phyloP scores from a whole-genome alignment of 805 yeast species.

The Wickerhamomyces hampshirensis region DNA sequence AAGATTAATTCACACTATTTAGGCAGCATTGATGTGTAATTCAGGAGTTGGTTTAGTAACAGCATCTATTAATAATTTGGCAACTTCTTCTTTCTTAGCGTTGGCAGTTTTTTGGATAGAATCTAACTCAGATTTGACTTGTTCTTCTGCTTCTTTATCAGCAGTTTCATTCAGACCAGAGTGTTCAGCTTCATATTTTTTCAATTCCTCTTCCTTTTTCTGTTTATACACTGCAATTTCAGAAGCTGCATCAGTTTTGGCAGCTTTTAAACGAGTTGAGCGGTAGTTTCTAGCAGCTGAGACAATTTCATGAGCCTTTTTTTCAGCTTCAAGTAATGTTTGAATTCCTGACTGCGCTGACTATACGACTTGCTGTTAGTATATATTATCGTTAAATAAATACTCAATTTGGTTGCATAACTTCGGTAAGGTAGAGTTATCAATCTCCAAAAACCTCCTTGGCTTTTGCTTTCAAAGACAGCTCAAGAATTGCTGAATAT shows the following conservation, averaged over 20 bases:
- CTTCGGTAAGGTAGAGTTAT: too few species aligned
- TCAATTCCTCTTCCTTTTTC: constrained; percentile 79
- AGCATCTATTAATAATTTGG: constrained; percentile 73
- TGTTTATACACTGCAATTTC: constrained; percentile 86
- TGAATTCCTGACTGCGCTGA: constrained; percentile 24
- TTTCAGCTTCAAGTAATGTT: constrained; percentile 63
- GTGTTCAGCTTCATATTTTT: constrained; percentile 64
- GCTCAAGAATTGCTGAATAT: too few species aligned
- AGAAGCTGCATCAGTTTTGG: constrained; percentile 85
- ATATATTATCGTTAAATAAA: not conserved
- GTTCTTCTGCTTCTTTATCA: constrained; percentile 72
- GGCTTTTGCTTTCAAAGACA: too few species aligned
- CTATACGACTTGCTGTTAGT: constrained; percentile 1
- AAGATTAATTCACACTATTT: not conserved
- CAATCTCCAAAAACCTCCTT: too few species aligned
- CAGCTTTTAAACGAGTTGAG: constrained; percentile 84
- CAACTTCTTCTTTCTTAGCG: constrained; percentile 61
- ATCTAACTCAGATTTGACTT: constrained; percentile 65
- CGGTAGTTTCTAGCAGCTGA: constrained; percentile 90
- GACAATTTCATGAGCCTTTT: constrained; percentile 95
- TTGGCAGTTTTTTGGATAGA: constrained; percentile 61
- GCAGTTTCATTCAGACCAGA: constrained; percentile 71
- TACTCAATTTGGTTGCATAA: too few species aligned
- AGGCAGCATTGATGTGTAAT: constrained; percentile 69
- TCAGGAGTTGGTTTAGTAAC: constrained; percentile 77